phyloP scores from a whole-genome alignment of 768 basidiomycete species.

The Leccinum imitatum region DNA sequence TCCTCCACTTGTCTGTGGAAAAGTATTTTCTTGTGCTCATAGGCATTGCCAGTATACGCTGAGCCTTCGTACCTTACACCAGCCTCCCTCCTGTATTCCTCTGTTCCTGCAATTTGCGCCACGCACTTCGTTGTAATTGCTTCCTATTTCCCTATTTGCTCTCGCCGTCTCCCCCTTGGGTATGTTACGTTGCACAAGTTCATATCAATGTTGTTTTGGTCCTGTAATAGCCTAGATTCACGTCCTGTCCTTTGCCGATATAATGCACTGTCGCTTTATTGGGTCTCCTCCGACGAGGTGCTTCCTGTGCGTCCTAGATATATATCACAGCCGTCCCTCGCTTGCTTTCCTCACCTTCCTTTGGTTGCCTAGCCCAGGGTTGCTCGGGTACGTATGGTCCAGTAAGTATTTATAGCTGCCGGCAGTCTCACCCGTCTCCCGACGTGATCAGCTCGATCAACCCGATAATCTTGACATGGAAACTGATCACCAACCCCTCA shows the following conservation, averaged over 20 bases:
- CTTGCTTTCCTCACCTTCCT: neutral
- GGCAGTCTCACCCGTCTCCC: neutral
- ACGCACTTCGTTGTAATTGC: neutral
- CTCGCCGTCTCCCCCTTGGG: neutral
- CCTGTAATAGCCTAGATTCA: constrained; percentile 7
- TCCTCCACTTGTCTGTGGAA: neutral
- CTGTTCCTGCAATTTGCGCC: neutral
- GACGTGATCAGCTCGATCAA: constrained; percentile 9
- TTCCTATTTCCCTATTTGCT: constrained; percentile 10
- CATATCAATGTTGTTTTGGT: constrained; percentile 16
- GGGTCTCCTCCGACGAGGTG: constrained; percentile 24
- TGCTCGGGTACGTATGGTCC: neutral
- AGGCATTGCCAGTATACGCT: neutral
- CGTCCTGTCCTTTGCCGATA: neutral
- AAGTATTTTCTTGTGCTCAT: constrained; percentile 11
- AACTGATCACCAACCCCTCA: constrained; percentile 27
- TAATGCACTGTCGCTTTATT: constrained; percentile 15
- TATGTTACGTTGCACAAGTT: constrained; percentile 5
- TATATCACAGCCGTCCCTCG: neutral
- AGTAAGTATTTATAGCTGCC: neutral
- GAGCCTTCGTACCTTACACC: constrained; percentile 10
- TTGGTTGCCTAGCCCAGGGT: neutral
- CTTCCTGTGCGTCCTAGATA: constrained; percentile 10
- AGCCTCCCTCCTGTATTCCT: neutral
- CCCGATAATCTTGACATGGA: constrained; percentile 18